These are phyloP conservation scores for Podospora comata DNA, from an alignment of 495 filamentous ascomycete genomes.

Conservation along the genomic window DNA sequence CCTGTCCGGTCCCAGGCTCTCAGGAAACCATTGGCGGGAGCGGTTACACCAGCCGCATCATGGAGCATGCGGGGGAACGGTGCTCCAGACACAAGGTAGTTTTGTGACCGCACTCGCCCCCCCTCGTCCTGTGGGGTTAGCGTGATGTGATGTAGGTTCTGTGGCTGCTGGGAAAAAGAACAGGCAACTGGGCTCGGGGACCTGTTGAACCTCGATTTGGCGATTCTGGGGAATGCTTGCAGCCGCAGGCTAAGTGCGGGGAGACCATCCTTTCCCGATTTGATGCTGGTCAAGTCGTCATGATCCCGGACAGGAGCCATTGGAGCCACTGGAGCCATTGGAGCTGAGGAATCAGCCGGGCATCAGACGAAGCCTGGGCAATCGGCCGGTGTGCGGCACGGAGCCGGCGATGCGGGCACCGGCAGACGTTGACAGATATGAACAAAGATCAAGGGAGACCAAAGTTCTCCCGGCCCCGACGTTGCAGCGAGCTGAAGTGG, in stretches of 20 bases:
- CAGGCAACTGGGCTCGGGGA: background rate
- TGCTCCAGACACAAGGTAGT: conserved; percentile 6
- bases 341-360: conserved; percentile 8
- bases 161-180: conserved; percentile 9
- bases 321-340: too few species aligned
- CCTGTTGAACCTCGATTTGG: conserved; percentile 4
- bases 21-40: conserved; percentile 14
- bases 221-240: conserved; percentile 17
- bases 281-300: conserved; percentile 1
- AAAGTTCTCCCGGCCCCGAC: conserved; percentile 4
- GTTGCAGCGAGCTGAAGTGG: conserved; percentile 7
- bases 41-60: conserved; percentile 16
- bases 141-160: conserved; percentile 6
- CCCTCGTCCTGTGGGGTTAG: conserved; percentile 13
- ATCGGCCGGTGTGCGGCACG: conserved; percentile 11
- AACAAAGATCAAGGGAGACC: background rate
- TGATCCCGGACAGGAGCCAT: background rate
- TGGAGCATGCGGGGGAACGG: conserved; percentile 10
- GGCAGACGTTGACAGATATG: conserved; percentile 12
- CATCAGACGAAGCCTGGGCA: background rate
- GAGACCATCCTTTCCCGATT: conserved; percentile 16
- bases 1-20: background rate
- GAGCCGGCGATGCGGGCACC: conserved; percentile 10
- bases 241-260: conserved; percentile 14
- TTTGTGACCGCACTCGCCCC: conserved; percentile 7